phyloP scores from a whole-genome alignment of 495 filamentous ascomycete genomes.

The Talaromyces thailandensis region DNA sequence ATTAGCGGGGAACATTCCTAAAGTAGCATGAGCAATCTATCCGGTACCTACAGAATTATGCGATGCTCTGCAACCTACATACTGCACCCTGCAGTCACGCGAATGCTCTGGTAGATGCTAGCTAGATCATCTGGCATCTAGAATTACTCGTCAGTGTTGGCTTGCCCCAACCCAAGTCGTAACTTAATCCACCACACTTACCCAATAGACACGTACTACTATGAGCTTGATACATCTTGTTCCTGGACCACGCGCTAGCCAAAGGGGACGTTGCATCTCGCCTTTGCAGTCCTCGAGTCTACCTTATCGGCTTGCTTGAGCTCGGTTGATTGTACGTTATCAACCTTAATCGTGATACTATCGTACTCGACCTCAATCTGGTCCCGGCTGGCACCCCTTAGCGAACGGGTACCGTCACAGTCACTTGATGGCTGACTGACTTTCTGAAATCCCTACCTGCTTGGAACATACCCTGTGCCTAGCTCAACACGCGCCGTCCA shows the following conservation, averaged over 20 bases:
- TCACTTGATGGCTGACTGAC: background rate
- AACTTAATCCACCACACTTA: background rate
- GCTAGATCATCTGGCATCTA: background rate
- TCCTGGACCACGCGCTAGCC: background rate
- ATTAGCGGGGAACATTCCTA: background rate
- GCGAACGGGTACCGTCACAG: background rate
- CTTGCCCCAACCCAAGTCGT: background rate
- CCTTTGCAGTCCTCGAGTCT: background rate
- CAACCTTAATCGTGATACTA: background rate
- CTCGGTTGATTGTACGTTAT: background rate
- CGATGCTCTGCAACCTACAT: background rate
- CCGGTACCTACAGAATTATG: background rate
- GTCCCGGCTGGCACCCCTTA: background rate
- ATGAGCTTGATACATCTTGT: background rate
- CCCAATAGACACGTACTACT: background rate
- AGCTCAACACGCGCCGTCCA: background rate
- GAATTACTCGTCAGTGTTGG: background rate
- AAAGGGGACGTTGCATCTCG: constrained; percentile 5
- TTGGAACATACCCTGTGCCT: background rate
- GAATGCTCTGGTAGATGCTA: background rate
- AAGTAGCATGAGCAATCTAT: background rate
- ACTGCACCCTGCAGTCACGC: background rate
- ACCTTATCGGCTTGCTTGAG: background rate
- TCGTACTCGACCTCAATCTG: background rate
- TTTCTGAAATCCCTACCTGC: background rate